These are phyloP conservation scores for Clarireedia sp. DNA, from an alignment of 2,329 filamentous ascomycete genomes.

Conservation along the genomic window DNA sequence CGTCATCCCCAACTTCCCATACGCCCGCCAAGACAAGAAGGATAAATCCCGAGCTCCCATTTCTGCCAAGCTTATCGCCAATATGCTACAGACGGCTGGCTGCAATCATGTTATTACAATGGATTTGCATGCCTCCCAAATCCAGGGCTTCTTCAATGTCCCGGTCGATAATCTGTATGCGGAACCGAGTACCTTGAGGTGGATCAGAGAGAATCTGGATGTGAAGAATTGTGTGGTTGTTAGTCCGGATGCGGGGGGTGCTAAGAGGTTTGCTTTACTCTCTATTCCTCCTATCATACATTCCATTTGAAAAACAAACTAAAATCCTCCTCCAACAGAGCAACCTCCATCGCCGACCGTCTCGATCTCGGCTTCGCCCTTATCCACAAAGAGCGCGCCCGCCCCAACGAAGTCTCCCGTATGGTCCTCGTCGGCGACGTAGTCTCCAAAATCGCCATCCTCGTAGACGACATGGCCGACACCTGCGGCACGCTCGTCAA, in stretches of 20 bases:
- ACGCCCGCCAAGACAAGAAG: conserved; percentile 96
- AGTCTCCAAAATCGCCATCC: conserved; percentile 81
- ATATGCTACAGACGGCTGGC: conserved; percentile 93
- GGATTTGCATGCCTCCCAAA: conserved; percentile 90
- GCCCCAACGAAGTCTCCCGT: conserved; percentile 82
- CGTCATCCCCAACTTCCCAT: conserved; percentile 93
- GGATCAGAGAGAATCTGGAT: conserved; percentile 80
- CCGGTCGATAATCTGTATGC: conserved; percentile 77
- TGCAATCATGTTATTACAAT: conserved; percentile 93
- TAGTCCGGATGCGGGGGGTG: conserved; percentile 88
- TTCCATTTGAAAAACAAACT: not conserved
- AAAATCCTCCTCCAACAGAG: conserved; percentile 37
- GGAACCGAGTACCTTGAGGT: conserved; percentile 83
- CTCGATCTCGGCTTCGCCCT: conserved; percentile 86
- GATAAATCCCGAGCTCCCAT: conserved; percentile 94
- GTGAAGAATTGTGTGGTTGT: conserved; percentile 86
- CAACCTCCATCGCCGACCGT: conserved; percentile 86
- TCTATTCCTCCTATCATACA: not conserved
- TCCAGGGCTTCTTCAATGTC: conserved; percentile 90
- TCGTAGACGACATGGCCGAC: conserved; percentile 97
- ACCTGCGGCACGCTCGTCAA: conserved; percentile 86
- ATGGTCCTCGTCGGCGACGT: conserved; percentile 98
- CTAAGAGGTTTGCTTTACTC: conserved; percentile 58
- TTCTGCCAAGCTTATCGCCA: conserved; percentile 89
- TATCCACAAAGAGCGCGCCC: conserved; percentile 92